These are phyloP conservation scores for Melastoma candidum DNA, from an alignment of 441 rosid species.

Conservation along the genomic window DNA sequence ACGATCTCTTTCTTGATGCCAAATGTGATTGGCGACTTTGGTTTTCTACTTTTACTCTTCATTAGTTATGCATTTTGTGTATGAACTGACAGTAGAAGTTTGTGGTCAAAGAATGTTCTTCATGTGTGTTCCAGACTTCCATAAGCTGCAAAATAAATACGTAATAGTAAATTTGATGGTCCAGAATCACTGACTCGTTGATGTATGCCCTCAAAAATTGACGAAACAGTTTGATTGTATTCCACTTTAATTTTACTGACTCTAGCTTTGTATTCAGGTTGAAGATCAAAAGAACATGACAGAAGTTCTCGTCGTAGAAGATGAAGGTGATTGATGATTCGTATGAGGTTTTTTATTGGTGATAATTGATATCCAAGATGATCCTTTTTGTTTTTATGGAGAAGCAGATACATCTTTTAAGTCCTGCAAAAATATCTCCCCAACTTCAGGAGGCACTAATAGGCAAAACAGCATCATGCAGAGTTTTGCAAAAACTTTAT, in stretches of 20 bases:
- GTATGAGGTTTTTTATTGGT: constrained; percentile 6
- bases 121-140: no score
- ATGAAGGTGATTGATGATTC: constrained; percentile 23
- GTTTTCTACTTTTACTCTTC: no score
- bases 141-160: no score
- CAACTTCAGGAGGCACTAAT: constrained; percentile 22
- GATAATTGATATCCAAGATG: not conserved
- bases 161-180: no score
- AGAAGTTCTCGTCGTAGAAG: constrained; percentile 18
- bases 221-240: not conserved
- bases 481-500: constrained; percentile 63
- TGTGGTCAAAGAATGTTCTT: no score
- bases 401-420: constrained; percentile 25
- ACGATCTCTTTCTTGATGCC: no score
- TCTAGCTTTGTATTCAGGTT: constrained; percentile 26
- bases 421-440: constrained; percentile 11
- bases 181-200: no score
- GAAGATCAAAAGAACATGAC: constrained; percentile 22
- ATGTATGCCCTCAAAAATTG: not conserved
- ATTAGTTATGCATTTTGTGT: no score
- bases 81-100: no score
- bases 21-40: no score
- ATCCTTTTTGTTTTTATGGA: no score
- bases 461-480: constrained; percentile 46
- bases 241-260: not conserved